Conservation (phyloP, 345 rosid species). For the Brassica incana region DNA sequence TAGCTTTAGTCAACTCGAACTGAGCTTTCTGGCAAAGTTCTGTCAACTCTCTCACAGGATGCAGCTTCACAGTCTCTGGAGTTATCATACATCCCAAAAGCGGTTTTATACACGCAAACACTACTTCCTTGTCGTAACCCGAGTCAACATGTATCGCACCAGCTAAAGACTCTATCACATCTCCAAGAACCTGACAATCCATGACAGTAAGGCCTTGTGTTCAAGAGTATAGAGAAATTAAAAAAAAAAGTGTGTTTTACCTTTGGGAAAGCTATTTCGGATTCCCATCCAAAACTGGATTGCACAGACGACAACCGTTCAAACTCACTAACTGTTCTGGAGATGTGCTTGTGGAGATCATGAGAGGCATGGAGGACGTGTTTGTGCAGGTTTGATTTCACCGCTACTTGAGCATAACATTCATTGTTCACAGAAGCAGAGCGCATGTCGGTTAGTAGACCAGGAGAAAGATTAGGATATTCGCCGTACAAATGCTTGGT, state of each 20-base stretch:
- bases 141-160: constrained; percentile 92
- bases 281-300: constrained; percentile 79
- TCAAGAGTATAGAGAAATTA: background rate
- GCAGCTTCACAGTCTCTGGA: constrained; percentile 58
- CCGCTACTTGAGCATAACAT: constrained; percentile 63
- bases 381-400: constrained; percentile 62
- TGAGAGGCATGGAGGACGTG: constrained; percentile 72
- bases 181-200: constrained; percentile 74
- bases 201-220: background rate
- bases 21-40: constrained; percentile 56
- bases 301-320: constrained; percentile 33
- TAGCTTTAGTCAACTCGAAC: constrained; percentile 31
- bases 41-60: constrained; percentile 63
- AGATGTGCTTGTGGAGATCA: constrained; percentile 59
- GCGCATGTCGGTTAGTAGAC: constrained; percentile 80
- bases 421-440: constrained; percentile 95
- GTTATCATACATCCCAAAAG: constrained; percentile 73
- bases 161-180: constrained; percentile 78
- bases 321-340: constrained; percentile 34
- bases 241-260: constrained; percentile 34
- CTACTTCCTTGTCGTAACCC: constrained; percentile 57
- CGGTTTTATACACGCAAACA: constrained; percentile 63
- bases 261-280: constrained; percentile 76
- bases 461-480: constrained; percentile 75
- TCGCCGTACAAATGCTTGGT: constrained; percentile 55